Conservation (phyloP, 176 grass and related monocot species). For the Rhynchospora breviuscula region DNA sequence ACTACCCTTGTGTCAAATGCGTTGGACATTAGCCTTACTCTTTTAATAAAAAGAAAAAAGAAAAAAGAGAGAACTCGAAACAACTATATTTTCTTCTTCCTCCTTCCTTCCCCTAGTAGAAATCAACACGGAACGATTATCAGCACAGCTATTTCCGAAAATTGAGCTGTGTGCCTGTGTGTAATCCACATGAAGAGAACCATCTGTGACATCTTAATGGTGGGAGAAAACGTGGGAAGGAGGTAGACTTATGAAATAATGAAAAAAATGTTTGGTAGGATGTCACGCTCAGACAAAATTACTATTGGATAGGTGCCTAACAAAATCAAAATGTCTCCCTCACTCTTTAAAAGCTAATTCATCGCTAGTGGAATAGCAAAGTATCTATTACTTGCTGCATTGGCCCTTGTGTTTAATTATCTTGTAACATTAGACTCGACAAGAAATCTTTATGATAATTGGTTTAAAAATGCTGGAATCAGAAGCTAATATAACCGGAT, state of each 20-base stretch:
- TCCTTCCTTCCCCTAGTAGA: too few relatives aligned
- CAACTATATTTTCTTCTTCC: neutral
- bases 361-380: neutral
- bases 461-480: neutral
- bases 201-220: neutral
- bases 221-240: neutral
- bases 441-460: neutral
- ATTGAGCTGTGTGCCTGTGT: neutral
- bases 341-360: neutral
- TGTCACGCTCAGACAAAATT: neutral
- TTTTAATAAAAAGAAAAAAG: neutral
- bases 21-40: too few relatives aligned
- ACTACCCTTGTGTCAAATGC: too few relatives aligned
- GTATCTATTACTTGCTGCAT: neutral
- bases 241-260: neutral
- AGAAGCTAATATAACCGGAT: neutral
- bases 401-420: slow-evolving; percentile 1
- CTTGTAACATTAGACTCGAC: neutral
- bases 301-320: neutral
- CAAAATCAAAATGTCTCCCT: slow-evolving; percentile 3
- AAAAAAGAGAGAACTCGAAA: neutral
- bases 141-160: neutral
- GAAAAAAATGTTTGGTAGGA: neutral
- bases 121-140: neutral
- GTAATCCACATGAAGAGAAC: neutral